Base-by-base conservation (phyloP, 257 asterid species). In the Primulina eburnea region DNA sequence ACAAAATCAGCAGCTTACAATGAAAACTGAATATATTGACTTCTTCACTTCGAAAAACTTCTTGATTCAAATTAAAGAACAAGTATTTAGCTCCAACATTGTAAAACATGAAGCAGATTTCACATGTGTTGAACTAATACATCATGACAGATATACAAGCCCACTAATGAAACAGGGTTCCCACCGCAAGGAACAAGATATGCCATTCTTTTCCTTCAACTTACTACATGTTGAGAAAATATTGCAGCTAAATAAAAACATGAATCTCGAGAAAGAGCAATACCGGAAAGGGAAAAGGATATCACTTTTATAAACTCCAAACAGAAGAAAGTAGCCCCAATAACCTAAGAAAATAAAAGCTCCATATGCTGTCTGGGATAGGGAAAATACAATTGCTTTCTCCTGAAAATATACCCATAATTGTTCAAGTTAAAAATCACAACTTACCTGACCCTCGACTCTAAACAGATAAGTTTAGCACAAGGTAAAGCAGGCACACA, bases 291-390 rank as follows among this genome's bases (percentile, higher is more conserved):
- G 98, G 70, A 91, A 89, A 67, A 91, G 85, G 70, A 79, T 83
- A 57, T 89, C 86, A 32, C 75, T 17, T 71, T 59, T 84, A 75
- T 83, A 78, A n/a, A 66, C 77, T 28, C 72, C 81, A 73, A 72
- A 80, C 24, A 87, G 76, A 81, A 91, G 82, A 76, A 94, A 91
- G 84, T 86, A 91, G 64, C 86, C 88, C 98, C 99, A 94, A 75
- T 94, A 94, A 75, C 99, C 95, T 65, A 85, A 72, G 80, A 94
- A 87, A 43, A 88, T 75, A 26, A 82, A 80, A 68, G 57, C 90
- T 56, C 95, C 99, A 78, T 85, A 94, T 71, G 97, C 90, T 59
- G 84, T 85, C 83, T 94, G 99, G 18, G 99, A 88, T 79, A 92
- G 77, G 74, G 89, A 82, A 84, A 94, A 94, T 68, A 84, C 79